Conservation (phyloP, 202 grass and related monocot species). For the Carex arenaria region DNA sequence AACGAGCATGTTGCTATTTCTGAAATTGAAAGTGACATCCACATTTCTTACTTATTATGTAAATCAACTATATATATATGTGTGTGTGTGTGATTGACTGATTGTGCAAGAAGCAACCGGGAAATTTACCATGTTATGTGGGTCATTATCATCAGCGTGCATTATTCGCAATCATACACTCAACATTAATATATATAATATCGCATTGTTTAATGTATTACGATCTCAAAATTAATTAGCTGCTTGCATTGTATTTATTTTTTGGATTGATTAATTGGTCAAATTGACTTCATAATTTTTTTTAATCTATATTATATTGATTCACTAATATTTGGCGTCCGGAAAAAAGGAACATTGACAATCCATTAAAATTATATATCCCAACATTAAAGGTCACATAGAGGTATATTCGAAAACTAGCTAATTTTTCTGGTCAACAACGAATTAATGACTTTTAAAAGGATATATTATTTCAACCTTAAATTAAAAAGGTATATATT, state of each 20-base stretch:
- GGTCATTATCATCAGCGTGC: conserved; percentile 7
- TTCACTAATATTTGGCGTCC: background rate
- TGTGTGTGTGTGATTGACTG: too few relatives aligned
- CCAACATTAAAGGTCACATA: too few relatives aligned
- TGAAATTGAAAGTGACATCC: background rate
- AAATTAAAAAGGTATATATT: too few relatives aligned
- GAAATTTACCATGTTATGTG: conserved; percentile 11
- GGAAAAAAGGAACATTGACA: background rate
- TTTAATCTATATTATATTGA: background rate
- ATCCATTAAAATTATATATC: background rate
- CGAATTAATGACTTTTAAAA: background rate
- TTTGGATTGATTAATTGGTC: background rate
- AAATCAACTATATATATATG: too few relatives aligned
- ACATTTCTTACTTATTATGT: background rate
- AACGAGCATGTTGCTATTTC: conserved; percentile 11
- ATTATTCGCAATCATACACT: conserved; percentile 18
- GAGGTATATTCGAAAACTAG: background rate
- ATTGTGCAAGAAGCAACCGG: background rate
- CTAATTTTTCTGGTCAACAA: background rate
- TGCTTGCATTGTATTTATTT: background rate
- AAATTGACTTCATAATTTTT: background rate
- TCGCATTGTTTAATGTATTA: background rate
- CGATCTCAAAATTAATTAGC: background rate
- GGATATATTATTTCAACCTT: too few relatives aligned
- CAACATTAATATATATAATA: too few relatives aligned